phyloP scores from a whole-genome alignment of 805 yeast genomes.

The Wickerhamiella lipophila region DNA sequence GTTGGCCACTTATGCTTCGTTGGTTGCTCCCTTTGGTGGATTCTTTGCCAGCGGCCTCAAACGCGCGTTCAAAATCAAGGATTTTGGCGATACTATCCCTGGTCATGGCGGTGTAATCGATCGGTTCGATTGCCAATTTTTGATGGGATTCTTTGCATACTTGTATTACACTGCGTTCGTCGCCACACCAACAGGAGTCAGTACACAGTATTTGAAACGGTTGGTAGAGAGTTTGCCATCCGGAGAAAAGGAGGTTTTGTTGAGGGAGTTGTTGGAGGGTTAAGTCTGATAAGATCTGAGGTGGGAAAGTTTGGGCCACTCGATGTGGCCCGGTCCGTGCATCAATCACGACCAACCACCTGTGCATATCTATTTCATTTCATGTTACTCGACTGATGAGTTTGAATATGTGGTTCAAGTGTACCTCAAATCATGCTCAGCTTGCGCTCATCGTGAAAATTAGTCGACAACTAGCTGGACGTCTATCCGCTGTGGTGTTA shows the following conservation, averaged over 20 bases:
- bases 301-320: not conserved
- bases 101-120: conserved; percentile 99
- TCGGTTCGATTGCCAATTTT: conserved; percentile 92
- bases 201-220: not conserved
- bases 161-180: conserved; percentile 88
- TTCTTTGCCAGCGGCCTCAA: conserved; percentile 96
- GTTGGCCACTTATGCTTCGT: conserved; percentile 86
- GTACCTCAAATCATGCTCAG: no score
- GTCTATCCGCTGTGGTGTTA: no score
- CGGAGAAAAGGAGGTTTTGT: not conserved
- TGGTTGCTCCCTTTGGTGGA: conserved; percentile 97
- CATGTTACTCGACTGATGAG: no score
- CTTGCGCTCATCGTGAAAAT: no score
- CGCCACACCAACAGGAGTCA: not conserved
- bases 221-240: not conserved
- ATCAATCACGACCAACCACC: no score
- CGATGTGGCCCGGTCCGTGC: no score
- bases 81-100: conserved; percentile 96
- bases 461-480: no score
- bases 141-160: conserved; percentile 93
- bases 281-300: no score
- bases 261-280: not conserved
- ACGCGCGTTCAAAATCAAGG: conserved; percentile 91
- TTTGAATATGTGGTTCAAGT: no score
- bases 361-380: no score